These are phyloP conservation scores for Chlorella sp. DNA, from an alignment of 139 green algal genomes.

Conservation along the genomic window DNA sequence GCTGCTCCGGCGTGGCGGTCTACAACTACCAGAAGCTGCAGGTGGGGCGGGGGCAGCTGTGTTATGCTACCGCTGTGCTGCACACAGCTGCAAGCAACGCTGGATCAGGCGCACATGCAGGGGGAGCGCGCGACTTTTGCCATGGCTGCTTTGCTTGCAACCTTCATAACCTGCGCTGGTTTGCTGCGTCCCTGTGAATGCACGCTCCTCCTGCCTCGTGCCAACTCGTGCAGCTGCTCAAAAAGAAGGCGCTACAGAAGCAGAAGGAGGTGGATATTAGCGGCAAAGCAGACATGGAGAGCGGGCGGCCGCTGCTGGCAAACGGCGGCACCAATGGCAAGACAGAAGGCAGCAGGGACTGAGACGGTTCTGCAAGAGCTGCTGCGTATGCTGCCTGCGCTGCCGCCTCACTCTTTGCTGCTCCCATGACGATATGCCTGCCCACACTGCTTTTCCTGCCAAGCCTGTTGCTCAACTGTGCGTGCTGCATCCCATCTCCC, in stretches of 20 bases:
- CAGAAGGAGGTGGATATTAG: not conserved
- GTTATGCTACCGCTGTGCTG: not conserved
- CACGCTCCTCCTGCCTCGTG: too few species aligned
- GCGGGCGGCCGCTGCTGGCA: not conserved
- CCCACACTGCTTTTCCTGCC: not conserved
- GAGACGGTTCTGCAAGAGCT: not conserved
- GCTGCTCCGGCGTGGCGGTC: slow-evolving; percentile 52
- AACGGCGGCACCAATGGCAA: not conserved
- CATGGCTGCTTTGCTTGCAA: too few species aligned
- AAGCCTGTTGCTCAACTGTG: not conserved
- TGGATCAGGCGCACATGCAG: too few species aligned
- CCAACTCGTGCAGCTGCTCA: slow-evolving; percentile 37
- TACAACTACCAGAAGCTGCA: slow-evolving; percentile 60
- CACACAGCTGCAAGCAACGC: not conserved
- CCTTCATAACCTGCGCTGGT: too few species aligned
- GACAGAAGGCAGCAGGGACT: slow-evolving; percentile 18
- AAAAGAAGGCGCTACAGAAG: slow-evolving; percentile 27
- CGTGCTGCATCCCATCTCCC: not conserved
- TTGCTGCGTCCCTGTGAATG: too few species aligned
- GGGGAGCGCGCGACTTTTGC: too few species aligned
- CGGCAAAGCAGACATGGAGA: not conserved
- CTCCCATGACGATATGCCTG: too few species aligned
- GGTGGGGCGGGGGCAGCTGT: not conserved
- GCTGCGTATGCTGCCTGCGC: too few species aligned
- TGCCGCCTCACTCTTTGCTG: too few species aligned